Percentiles rank a stretch among this genome's conserved stretches.
Conservation (phyloP, 306 rosid species). For the Fragaria vesca region DNA sequence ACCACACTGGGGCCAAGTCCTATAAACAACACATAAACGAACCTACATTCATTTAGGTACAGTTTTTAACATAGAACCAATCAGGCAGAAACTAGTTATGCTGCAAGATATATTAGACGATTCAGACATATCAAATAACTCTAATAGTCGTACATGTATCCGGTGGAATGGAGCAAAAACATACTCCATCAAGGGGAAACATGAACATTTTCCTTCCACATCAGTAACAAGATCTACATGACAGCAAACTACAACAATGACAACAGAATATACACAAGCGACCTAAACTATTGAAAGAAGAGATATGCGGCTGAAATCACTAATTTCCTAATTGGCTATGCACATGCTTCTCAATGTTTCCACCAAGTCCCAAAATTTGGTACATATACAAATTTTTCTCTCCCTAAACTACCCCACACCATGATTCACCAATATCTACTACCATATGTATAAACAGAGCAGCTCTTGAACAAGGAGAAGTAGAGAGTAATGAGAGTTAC, state of each 20-base stretch:
- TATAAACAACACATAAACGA: not conserved
- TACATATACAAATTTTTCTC: conserved; percentile 39
- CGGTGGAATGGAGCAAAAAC: not conserved
- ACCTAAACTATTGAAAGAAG: conserved; percentile 42
- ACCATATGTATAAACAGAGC: conserved; percentile 25
- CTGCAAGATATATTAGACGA: not conserved
- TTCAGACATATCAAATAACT: too few relatives aligned
- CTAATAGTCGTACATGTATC: not conserved
- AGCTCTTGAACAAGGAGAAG: conserved; percentile 26
- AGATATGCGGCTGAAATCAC: conserved; percentile 36
- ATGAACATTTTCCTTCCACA: conserved; percentile 42
- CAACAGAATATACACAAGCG: conserved; percentile 44
- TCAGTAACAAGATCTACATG: conserved; percentile 23
- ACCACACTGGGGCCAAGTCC: not conserved
- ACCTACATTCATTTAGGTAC: not conserved
- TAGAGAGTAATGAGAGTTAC: conserved; percentile 23
- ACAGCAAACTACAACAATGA: conserved; percentile 32
- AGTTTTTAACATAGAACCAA: not conserved
- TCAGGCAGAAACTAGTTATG: not conserved
- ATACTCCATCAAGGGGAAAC: conserved; percentile 21
- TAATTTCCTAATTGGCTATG: conserved; percentile 42
- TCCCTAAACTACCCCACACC: conserved; percentile 34
- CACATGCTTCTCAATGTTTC: conserved; percentile 45
- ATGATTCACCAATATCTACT: conserved; percentile 12
- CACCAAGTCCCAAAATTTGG: conserved; percentile 47